Base-by-base conservation (phyloP, 371 early-diverging fungal species). In the Mucor ambiguus region DNA sequence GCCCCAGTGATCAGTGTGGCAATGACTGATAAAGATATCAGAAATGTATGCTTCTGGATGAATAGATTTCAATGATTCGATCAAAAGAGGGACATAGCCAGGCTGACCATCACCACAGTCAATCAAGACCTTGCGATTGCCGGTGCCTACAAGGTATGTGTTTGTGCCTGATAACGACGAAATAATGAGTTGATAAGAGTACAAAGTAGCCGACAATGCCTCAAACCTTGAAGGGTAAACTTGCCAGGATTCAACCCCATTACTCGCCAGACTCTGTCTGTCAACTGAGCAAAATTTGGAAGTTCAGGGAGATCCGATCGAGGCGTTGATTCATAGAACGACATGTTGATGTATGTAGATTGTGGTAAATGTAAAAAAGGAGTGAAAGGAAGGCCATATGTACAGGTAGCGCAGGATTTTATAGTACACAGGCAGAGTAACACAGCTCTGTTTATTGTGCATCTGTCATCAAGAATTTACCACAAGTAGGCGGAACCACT, bases 1-100 rank as follows among this genome's bases (percentile, higher is more conserved):
- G n/a, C 90, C 91, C 59, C 88, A 84, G 61, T 95, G 95, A 72
- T 95, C 96, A 12, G 63, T 70, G 67, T 95, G 95, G 74, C 89
- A 87, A 74, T 95, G 95, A 6, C 93, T 90, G 43, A 92, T 76
- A n/a, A 94, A 61, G 55, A 95, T 87, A 56, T 83, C 77, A 57
- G 87, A 84, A 10, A 95, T 88, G 8, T 74, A 74, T 4, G 71
- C 63, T 6, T 72, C 72, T 16, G 71, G 69, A 5, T 67, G 56
- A 2, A 72, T 65, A 2, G 35, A 69, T 24, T 69, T 66, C 4
- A 94, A 74, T 14, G 85, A 74, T 0, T 71, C 60, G 26, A 69
- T 67, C 18, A 93, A 75, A 18, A 85, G 71, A 0, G 77, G 71
- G 7, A 82, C 65, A 76, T 90, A 95, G 18, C 75, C 89, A 1